phyloP scores from a whole-genome alignment of 371 early-diverging fungal species.

The Cokeromyces recurvatus region DNA sequence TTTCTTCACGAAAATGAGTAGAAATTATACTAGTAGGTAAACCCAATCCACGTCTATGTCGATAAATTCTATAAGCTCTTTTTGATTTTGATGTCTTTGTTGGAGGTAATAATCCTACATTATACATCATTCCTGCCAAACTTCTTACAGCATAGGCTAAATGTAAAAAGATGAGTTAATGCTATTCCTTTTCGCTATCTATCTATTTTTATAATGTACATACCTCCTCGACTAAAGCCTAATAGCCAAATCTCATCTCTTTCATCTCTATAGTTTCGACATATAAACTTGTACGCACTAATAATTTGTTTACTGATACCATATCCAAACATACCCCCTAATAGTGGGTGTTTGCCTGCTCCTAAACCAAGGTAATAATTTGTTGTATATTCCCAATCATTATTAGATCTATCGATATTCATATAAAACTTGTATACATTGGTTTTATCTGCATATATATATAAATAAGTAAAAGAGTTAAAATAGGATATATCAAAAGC shows the following conservation, averaged over 20 bases:
- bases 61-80: conserved; percentile 26
- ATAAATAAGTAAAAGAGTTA: background rate
- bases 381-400: conserved; percentile 19
- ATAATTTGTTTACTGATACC: conserved; percentile 33
- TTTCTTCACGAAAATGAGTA: conserved; percentile 14
- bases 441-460: conserved; percentile 19
- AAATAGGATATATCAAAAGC: too few species aligned
- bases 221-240: conserved; percentile 40
- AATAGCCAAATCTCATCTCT: conserved; percentile 34
- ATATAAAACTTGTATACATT: conserved; percentile 25
- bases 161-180: background rate
- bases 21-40: conserved; percentile 7
- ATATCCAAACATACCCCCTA: conserved; percentile 31
- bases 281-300: conserved; percentile 25
- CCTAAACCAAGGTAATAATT: conserved; percentile 31
- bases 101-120: conserved; percentile 30
- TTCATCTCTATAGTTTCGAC: conserved; percentile 15
- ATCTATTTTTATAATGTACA: too few species aligned
- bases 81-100: conserved; percentile 2
- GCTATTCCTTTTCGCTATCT: too few species aligned
- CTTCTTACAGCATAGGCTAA: conserved; percentile 37
- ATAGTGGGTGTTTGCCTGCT: conserved; percentile 6
- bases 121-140: conserved; percentile 35
- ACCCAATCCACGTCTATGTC: conserved; percentile 3
- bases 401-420: background rate